These are phyloP conservation scores for Alternaria longipes DNA, from an alignment of 2,329 filamentous ascomycete species.

Conservation along the genomic window DNA sequence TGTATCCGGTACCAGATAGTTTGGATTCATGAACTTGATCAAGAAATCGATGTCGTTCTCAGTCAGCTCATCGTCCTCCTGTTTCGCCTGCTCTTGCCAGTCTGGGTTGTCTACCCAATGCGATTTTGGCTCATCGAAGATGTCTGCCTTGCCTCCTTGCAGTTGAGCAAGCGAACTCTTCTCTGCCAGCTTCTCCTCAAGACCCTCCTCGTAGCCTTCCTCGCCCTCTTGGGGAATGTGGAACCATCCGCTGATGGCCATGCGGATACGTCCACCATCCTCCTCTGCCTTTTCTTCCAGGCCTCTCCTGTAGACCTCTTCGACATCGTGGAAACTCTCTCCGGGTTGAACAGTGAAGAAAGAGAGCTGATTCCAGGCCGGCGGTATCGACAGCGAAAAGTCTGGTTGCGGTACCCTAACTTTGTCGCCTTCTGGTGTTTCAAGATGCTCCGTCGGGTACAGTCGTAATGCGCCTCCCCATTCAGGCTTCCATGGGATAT, in stretches of 20 bases:
- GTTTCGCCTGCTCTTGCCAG: slow-evolving; percentile 49
- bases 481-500: slow-evolving; percentile 85
- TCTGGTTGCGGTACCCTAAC: slow-evolving; percentile 84
- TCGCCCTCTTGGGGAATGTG: slow-evolving; percentile 96
- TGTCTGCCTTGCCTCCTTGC: slow-evolving; percentile 82
- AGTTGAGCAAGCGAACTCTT: slow-evolving; percentile 93
- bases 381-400: slow-evolving; percentile 82
- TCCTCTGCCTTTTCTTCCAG: slow-evolving; percentile 68
- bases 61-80: slow-evolving; percentile 68
- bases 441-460: slow-evolving; percentile 74
- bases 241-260: slow-evolving; percentile 99
- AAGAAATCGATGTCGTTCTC: slow-evolving; percentile 88
- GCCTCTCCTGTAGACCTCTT: slow-evolving; percentile 85
- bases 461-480: slow-evolving; percentile 94
- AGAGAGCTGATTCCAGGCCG: slow-evolving; percentile 95
- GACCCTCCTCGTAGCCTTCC: slow-evolving; percentile 85
- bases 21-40: slow-evolving; percentile 87
- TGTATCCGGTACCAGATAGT: slow-evolving; percentile 91
- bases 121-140: slow-evolving; percentile 82
- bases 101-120: slow-evolving; percentile 59
- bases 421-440: slow-evolving; percentile 74
- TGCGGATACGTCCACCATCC: slow-evolving; percentile 81
- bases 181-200: slow-evolving; percentile 87
- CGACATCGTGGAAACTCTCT: slow-evolving; percentile 99
- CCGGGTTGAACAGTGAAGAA: slow-evolving; percentile 99